phyloP scores from a whole-genome alignment of 169 alveolate species.

The Toxoplasma gondii region DNA sequence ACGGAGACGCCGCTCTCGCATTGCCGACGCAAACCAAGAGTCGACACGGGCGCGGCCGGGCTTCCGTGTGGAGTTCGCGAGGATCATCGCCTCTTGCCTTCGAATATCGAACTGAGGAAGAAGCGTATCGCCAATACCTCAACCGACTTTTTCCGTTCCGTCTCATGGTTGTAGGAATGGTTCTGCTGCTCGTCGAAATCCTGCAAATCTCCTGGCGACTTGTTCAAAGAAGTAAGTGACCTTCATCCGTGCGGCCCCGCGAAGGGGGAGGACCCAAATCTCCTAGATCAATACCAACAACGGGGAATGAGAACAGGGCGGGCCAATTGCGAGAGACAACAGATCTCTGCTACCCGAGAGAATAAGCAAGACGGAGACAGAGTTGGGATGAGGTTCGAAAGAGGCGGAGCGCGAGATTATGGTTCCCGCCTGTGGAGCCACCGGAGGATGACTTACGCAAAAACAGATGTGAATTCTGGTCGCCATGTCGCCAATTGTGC shows the following conservation, averaged over 20 bases:
- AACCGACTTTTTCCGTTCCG: constrained; percentile 45
- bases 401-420: no score
- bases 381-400: no score
- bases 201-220: constrained; percentile 46
- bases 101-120: background rate
- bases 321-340: no score
- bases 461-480: no score
- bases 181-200: constrained; percentile 39
- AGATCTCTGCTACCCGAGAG: no score
- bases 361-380: no score
- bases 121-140: constrained; percentile 30
- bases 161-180: constrained; percentile 39
- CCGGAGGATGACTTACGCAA: no score
- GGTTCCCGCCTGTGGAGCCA: no score
- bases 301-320: no score
- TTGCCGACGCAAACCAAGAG: background rate
- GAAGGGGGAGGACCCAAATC: background rate
- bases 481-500: no score
- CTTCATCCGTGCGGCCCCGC: no score
- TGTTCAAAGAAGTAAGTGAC: constrained; percentile 30
- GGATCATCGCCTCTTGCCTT: background rate
- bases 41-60: background rate
- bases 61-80: background rate
- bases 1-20: background rate
- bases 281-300: no score